These are phyloP conservation scores for Ilyonectria robusta DNA, from an alignment of 2,329 filamentous ascomycete genomes.

Conservation along the genomic window DNA sequence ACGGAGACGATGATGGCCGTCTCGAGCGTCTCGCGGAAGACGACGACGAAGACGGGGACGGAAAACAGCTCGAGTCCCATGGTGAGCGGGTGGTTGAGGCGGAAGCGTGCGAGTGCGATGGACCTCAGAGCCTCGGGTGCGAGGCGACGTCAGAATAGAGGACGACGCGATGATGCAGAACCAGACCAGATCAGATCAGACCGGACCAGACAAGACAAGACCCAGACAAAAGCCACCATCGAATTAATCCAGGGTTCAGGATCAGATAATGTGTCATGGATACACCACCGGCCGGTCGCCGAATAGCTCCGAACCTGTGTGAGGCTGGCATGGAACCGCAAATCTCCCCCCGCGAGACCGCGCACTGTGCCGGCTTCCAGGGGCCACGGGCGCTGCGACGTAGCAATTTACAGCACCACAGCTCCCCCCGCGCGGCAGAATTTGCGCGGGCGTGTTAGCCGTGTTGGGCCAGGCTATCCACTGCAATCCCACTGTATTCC, in stretches of 20 bases:
- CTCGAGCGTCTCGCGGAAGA: constrained; percentile 89
- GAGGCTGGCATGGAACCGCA: background rate
- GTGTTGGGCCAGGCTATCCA: background rate
- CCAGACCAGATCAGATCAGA: background rate
- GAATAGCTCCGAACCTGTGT: background rate
- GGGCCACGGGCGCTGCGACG: background rate
- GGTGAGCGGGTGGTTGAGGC: constrained; percentile 24
- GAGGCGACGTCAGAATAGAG: background rate
- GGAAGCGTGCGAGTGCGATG: background rate
- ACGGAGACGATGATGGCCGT: constrained; percentile 89
- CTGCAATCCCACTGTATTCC: background rate
- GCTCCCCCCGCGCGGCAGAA: background rate
- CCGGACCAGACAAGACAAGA: background rate
- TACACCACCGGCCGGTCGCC: background rate
- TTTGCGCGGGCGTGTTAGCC: background rate
- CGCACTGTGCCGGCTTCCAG: background rate
- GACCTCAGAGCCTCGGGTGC: background rate
- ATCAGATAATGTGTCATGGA: background rate
- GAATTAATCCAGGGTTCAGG: background rate
- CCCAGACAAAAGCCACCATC: background rate
- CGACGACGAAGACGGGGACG: constrained; percentile 89
- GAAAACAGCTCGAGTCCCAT: constrained; percentile 81
- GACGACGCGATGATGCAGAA: background rate
- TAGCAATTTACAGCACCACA: background rate
- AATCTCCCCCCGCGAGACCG: background rate